Base-by-base conservation (phyloP, 2,329 filamentous ascomycete species). In the Stagonosporopsis cucurbitacearum region DNA sequence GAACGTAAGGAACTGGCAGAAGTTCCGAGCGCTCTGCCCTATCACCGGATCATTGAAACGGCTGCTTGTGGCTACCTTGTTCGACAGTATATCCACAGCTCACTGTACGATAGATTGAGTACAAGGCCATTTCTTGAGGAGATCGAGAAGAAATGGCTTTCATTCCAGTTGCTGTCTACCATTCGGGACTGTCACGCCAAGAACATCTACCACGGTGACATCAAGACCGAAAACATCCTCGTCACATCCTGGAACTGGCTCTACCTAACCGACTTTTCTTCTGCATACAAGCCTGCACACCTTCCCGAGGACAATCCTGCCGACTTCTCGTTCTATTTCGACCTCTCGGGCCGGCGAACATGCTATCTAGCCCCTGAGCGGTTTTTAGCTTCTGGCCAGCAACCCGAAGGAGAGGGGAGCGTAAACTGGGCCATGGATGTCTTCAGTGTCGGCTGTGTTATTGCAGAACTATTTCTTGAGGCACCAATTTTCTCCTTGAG, bases 231-330 rank as follows among this genome's bases (percentile, higher is more conserved):
- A 76, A 99, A 99, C 69, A 87, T 96, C 32, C 81, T 99, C 43
- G 94, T 99, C 46, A 99, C 95, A 0, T 98, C 95, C 6, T 99
- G 95, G 95, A 97, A 98, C 78, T 99, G 96, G 95, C 83, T 99
- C 2, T 99, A 98, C 73, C 83, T 99, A 33, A 89, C 93, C n/a
- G 95, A 99, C 75, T 99, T 98, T 74, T 96, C 94, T 4, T 92
- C 94, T 0, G 89, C 91, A 0, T 98, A 96, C 80, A 99, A 99
- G 72, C 95, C 93, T 11, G 91, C 93, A 5, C 91, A 92, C 75
- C 81, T 99, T 2, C 95, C 95, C 2, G 94, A 97, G 74, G 93
- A 99, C 69, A 98, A 99, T 69, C 95, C 95, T 1, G 93, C 92
- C 15, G 92, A 98, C 68, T 99, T 98, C 70, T 96, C 93, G 0